A percentile compares a stretch with the other conserved stretches of the same genome.
These are phyloP conservation scores for Monilinia polystroma DNA, from an alignment of 2,329 filamentous ascomycete species.

Conservation along the genomic window DNA sequence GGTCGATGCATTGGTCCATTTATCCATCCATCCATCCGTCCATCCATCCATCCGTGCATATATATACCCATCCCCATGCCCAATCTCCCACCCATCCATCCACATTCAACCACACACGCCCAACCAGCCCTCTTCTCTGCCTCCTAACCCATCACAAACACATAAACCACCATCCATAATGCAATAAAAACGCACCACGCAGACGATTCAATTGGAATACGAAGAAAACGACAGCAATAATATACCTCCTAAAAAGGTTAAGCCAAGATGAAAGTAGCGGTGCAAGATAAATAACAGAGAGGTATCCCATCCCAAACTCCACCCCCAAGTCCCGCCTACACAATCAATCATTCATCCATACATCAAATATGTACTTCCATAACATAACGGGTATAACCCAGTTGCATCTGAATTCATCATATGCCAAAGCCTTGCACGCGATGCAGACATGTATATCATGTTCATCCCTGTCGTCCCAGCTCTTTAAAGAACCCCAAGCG, in stretches of 20 bases:
- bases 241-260: neutral
- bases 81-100: neutral
- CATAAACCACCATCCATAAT: neutral
- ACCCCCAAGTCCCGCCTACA: neutral
- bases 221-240: neutral
- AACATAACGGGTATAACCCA: constrained; percentile 3
- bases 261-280: neutral
- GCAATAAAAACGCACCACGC: constrained; percentile 12
- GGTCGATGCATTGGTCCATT: neutral
- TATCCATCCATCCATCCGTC: neutral
- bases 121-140: neutral
- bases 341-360: constrained; percentile 6
- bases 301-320: constrained; percentile 17
- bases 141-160: neutral
- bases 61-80: neutral
- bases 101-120: neutral
- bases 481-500: neutral
- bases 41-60: constrained; percentile 1
- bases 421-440: constrained; percentile 20
- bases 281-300: neutral
- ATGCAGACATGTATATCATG: constrained; percentile 19
- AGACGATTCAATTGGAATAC: neutral
- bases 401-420: constrained; percentile 6
- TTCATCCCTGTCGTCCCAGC: constrained; percentile 5
- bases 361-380: neutral